phyloP scores from a whole-genome alignment of 345 rosid genomes.

The Dimocarpus longan region DNA sequence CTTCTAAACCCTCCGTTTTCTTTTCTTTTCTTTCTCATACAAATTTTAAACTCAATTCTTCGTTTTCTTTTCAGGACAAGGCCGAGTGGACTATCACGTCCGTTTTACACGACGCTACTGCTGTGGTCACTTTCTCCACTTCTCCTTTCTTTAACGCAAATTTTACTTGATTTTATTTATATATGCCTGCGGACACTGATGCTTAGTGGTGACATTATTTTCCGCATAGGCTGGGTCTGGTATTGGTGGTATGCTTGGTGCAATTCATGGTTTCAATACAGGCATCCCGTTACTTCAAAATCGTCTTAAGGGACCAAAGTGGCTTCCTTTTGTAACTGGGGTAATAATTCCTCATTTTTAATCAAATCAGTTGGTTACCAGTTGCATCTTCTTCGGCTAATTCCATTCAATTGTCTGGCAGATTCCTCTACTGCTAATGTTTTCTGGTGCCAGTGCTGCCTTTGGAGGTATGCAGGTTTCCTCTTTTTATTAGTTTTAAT shows the following conservation, averaged over 20 bases:
- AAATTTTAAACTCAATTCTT: not conserved
- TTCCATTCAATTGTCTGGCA: not conserved
- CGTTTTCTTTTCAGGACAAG: slow-evolving; percentile 44
- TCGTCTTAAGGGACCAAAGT: slow-evolving; percentile 78
- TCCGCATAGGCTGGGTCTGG: slow-evolving; percentile 41
- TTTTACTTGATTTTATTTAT: not conserved
- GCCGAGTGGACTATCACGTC: slow-evolving; percentile 82
- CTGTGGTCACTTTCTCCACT: slow-evolving; percentile 60
- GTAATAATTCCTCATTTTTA: not conserved
- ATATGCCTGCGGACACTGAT: not conserved
- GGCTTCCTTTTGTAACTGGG: slow-evolving; percentile 68
- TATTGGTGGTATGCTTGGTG: slow-evolving; percentile 87
- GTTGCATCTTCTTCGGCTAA: not conserved
- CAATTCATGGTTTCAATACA: slow-evolving; percentile 79
- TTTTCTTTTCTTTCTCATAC: not conserved
- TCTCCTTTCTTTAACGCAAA: not conserved
- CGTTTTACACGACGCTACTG: slow-evolving; percentile 83
- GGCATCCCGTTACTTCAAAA: slow-evolving; percentile 80
- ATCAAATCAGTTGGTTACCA: not conserved
- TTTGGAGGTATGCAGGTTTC: slow-evolving; percentile 71
- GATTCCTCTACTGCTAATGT: slow-evolving; percentile 69
- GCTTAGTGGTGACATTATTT: not conserved
- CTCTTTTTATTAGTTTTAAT: not conserved
- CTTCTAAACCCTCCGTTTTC: not conserved
- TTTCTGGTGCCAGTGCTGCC: slow-evolving; percentile 77